Evolutionary conservation across 192 early-diverging fungal species (phyloP).

Genomic region (Backusella parvicylindrica): DNA sequence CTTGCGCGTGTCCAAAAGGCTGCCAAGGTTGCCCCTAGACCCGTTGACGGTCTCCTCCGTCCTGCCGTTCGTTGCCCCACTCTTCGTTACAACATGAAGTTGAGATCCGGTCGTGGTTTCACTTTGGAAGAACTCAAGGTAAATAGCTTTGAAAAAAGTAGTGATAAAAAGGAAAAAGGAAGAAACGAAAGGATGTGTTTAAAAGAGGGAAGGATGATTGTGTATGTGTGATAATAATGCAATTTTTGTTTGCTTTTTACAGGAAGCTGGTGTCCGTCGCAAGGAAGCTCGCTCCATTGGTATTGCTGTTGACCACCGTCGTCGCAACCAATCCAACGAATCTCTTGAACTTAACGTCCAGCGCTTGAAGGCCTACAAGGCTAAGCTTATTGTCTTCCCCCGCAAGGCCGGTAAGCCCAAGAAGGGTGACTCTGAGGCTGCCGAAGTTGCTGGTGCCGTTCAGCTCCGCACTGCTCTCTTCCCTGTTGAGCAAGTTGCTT

Average conservation of each 20-base stretch:
- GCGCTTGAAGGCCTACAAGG: constrained; percentile 92
- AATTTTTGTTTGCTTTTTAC: constrained; percentile 13
- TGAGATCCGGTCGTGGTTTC: constrained; percentile 96
- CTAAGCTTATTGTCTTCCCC: constrained; percentile 96
- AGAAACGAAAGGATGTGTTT: neutral
- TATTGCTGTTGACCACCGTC: constrained; percentile 95
- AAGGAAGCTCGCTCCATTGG: constrained; percentile 94
- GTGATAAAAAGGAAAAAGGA: neutral
- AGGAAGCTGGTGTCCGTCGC: constrained; percentile 88
- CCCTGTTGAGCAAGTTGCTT: constrained; percentile 60
- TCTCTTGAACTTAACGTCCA: constrained; percentile 90
- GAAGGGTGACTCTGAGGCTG: constrained; percentile 63
- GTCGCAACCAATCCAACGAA: constrained; percentile 94
- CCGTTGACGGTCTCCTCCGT: constrained; percentile 92
- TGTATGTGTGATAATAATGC: neutral
- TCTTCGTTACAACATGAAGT: constrained; percentile 97
- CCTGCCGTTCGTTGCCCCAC: constrained; percentile 96
- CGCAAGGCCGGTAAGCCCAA: constrained; percentile 89
- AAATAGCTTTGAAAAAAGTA: constrained; percentile 6
- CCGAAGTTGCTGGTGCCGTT: constrained; percentile 54
- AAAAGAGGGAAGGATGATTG: neutral
- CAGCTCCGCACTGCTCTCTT: constrained; percentile 66
- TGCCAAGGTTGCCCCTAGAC: constrained; percentile 92
- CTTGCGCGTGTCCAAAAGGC: constrained; percentile 91
- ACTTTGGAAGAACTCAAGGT: constrained; percentile 98